Percentiles rank a stretch among this genome's conserved stretches.
These are phyloP conservation scores for Cicer arietinum DNA, from an alignment of 306 rosid species.

Conservation along the genomic window DNA sequence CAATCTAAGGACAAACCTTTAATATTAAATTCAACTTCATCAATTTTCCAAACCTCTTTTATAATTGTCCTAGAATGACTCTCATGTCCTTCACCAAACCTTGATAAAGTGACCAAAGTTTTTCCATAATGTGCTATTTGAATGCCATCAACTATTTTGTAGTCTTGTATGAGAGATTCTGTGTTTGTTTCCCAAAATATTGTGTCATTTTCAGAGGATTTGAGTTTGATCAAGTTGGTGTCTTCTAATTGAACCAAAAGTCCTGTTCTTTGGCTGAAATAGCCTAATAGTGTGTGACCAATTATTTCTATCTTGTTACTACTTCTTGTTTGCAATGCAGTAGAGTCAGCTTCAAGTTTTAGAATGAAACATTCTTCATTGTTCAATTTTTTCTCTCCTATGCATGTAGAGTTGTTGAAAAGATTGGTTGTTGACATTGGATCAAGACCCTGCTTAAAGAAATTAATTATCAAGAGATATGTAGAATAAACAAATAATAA, in stretches of 20 bases:
- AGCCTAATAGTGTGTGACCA: conserved; percentile 82
- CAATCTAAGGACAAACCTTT: conserved; percentile 83
- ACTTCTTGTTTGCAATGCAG: conserved; percentile 69
- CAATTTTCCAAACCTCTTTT: conserved; percentile 84
- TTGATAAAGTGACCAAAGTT: conserved; percentile 64
- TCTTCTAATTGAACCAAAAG: conserved; percentile 77
- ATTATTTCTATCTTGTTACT: conserved; percentile 70
- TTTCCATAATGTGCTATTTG: conserved; percentile 79
- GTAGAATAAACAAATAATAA: neutral
- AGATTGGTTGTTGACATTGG: conserved; percentile 81
- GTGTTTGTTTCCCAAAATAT: conserved; percentile 89
- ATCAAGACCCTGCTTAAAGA: conserved; percentile 75
- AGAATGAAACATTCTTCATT: conserved; percentile 79
- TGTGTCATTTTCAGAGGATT: conserved; percentile 46
- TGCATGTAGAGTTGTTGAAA: conserved; percentile 72
- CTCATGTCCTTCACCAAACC: conserved; percentile 70
- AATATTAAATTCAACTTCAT: conserved; percentile 91
- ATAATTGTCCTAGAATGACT: conserved; percentile 71
- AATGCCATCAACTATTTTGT: conserved; percentile 71
- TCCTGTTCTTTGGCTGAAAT: conserved; percentile 90
- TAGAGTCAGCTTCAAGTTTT: conserved; percentile 72
- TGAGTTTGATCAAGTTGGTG: conserved; percentile 72
- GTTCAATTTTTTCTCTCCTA: conserved; percentile 77
- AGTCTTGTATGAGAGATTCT: conserved; percentile 71
- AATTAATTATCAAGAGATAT: conserved; percentile 13